Evolutionary conservation across 129 eudicot species (phyloP).

Genomic region (Artemisia tridentata): DNA sequence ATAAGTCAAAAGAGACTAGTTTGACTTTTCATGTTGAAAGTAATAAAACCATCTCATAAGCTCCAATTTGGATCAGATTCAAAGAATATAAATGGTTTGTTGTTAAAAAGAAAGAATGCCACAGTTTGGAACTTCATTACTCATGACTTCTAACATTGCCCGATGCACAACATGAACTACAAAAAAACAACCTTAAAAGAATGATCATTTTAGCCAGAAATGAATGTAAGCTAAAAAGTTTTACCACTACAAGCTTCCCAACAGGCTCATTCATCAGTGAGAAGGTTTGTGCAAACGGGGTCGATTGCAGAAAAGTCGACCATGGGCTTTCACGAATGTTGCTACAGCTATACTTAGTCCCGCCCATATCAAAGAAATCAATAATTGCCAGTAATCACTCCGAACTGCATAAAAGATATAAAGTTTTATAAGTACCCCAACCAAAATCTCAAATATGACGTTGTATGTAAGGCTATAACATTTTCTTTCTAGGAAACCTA

Average conservation of each 20-base stretch:
- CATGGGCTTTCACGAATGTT: slow-evolving; percentile 57
- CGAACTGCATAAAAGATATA: slow-evolving; percentile 42
- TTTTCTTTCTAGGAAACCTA: background rate
- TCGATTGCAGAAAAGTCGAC: slow-evolving; percentile 65
- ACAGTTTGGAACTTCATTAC: background rate
- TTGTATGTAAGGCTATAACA: background rate
- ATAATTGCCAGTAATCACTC: slow-evolving; percentile 38
- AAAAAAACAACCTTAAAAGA: background rate
- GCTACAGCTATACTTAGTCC: slow-evolving; percentile 63
- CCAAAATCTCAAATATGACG: background rate
- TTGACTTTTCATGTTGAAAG: background rate
- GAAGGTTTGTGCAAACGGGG: slow-evolving; percentile 67
- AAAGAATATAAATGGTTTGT: background rate
- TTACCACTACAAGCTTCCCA: slow-evolving; percentile 4
- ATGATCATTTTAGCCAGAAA: slow-evolving; percentile 9
- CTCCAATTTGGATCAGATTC: background rate
- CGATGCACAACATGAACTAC: slow-evolving; percentile 22
- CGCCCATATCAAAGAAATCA: slow-evolving; percentile 66
- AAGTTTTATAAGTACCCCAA: background rate
- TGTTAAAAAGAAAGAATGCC: slow-evolving; percentile 1
- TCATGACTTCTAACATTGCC: slow-evolving; percentile 19
- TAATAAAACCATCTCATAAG: background rate
- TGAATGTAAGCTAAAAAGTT: background rate
- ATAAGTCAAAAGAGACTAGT: slow-evolving; percentile 12
- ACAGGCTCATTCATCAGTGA: slow-evolving; percentile 21